Evolutionary conservation across 371 early-diverging fungal genomes (phyloP), one percentile per base, ranked within the genome.

Genomic region (Massospora cicadina): DNA sequence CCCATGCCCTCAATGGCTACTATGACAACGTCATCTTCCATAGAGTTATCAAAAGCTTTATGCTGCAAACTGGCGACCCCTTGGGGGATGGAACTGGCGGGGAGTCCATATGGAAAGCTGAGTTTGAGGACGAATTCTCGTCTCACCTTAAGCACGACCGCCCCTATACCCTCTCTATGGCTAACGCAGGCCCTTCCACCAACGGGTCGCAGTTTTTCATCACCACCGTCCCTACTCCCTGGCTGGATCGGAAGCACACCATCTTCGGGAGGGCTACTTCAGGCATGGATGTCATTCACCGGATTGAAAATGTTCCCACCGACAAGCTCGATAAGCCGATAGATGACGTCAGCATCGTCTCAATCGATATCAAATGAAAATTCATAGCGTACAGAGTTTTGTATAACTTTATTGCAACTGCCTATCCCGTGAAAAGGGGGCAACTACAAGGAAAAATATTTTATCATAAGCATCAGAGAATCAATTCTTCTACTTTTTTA

Each of bases 201-300:
- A 95, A 93, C 71, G 93, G 86, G 1, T 85, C 86, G 58, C 99
- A 99, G 75, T 99, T 98, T 74, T 99, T 98, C 69, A 96, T 99
- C 68, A 98, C 99, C 0, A 86, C 88, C n/a, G 90, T 76, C 1
- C 84, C 83, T 23, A 85, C 89, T 81, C 88, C 90, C 23, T 94
- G 93, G 89, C 70, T 99, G 28, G 97, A 99, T 69, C 85, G 86
- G 64, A 95, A 95, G 70, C 96, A 99, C 68, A 91, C 98, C 0
- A 83, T 99, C 1, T 99, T 99, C 84, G 98, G 96, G 17, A 73
- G 91, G 66, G 89, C 88, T n/a, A 89, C 90, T 13, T 88, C 87
- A 29, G 99, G 97, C 30, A 88, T 90, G 83, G 91, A 94, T 71
- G 91, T 95, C 21, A 84, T 97, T 17, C 89, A 89, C 67, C 76